These are phyloP conservation scores for Lachancea quebecensis DNA, from an alignment of 805 yeast genomes.

Conservation along the genomic window DNA sequence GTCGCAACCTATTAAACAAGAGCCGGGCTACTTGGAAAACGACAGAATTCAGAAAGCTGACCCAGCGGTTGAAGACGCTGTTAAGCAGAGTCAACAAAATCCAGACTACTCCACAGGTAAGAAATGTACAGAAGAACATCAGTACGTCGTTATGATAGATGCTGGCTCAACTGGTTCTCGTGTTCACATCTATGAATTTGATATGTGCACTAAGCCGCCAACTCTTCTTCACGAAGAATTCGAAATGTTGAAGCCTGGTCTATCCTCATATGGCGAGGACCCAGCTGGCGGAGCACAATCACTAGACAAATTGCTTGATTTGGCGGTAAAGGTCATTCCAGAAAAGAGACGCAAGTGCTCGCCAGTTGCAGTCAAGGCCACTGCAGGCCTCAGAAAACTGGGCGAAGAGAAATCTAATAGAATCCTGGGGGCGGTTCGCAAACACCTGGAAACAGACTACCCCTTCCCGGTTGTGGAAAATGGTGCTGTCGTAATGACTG, in stretches of 20 bases:
- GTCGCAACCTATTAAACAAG: conserved; percentile 16
- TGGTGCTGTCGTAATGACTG: conserved; percentile 91
- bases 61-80: conserved; percentile 19
- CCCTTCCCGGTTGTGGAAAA: conserved; percentile 88
- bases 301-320: conserved; percentile 69
- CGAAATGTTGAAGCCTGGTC: conserved; percentile 87
- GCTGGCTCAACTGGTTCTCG: conserved; percentile 98
- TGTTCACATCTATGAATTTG: conserved; percentile 88
- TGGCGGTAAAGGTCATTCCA: conserved; percentile 77
- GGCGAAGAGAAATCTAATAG: conserved; percentile 68
- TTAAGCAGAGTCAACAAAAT: conserved; percentile 23
- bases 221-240: conserved; percentile 71
- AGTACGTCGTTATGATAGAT: conserved; percentile 89
- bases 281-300: conserved; percentile 83
- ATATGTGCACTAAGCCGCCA: conserved; percentile 82
- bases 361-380: conserved; percentile 94
- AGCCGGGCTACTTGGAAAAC: conserved; percentile 24
- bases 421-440: conserved; percentile 70
- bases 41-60: conserved; percentile 16
- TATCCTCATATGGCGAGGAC: conserved; percentile 77
- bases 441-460: conserved; percentile 67
- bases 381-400: conserved; percentile 87
- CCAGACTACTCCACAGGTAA: conserved; percentile 9
- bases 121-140: conserved; percentile 39
- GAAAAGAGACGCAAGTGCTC: conserved; percentile 66